Percentiles rank a stretch among this genome's conserved stretches.
phyloP scores from a whole-genome alignment of 2,329 filamentous ascomycete genomes.

The Dothistroma pini region DNA sequence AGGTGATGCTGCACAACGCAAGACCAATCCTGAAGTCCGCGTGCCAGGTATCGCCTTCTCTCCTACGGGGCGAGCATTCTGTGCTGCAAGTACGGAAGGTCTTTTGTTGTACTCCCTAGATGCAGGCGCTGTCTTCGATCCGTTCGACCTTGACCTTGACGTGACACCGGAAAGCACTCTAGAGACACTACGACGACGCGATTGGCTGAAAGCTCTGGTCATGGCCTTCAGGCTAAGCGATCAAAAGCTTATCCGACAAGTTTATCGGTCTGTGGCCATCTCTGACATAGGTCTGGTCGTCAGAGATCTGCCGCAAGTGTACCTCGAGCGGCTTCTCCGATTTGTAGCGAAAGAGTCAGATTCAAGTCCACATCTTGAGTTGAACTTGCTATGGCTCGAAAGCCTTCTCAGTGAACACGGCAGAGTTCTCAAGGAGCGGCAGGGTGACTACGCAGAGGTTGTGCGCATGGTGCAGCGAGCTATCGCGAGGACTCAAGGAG shows the following conservation, averaged over 20 bases:
- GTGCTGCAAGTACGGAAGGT: slow-evolving; percentile 91
- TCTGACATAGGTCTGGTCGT: slow-evolving; percentile 74
- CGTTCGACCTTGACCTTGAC: slow-evolving; percentile 90
- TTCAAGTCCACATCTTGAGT: slow-evolving; percentile 88
- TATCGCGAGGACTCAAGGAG: slow-evolving; percentile 73
- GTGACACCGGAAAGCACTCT: slow-evolving; percentile 73
- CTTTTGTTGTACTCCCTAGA: slow-evolving; percentile 92
- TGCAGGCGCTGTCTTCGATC: slow-evolving; percentile 79
- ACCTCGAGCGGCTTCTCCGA: slow-evolving; percentile 77
- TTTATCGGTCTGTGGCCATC: slow-evolving; percentile 80
- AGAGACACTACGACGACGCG: slow-evolving; percentile 68
- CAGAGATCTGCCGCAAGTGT: slow-evolving; percentile 74
- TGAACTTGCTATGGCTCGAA: slow-evolving; percentile 91
- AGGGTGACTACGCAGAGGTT: slow-evolving; percentile 76
- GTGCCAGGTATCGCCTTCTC: slow-evolving; percentile 84
- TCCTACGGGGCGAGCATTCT: slow-evolving; percentile 85
- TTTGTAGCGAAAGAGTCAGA: slow-evolving; percentile 87
- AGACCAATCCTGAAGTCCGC: slow-evolving; percentile 73
- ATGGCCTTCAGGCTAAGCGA: slow-evolving; percentile 98
- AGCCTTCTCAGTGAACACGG: slow-evolving; percentile 77
- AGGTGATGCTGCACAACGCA: slow-evolving; percentile 78
- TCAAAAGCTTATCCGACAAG: slow-evolving; percentile 70
- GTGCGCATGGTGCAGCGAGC: slow-evolving; percentile 78
- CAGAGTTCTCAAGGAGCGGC: slow-evolving; percentile 75
- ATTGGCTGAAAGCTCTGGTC: slow-evolving; percentile 87